Evolutionary conservation across 2,329 filamentous ascomycete species (phyloP).

Genomic region (Arachnomyces sp.): DNA sequence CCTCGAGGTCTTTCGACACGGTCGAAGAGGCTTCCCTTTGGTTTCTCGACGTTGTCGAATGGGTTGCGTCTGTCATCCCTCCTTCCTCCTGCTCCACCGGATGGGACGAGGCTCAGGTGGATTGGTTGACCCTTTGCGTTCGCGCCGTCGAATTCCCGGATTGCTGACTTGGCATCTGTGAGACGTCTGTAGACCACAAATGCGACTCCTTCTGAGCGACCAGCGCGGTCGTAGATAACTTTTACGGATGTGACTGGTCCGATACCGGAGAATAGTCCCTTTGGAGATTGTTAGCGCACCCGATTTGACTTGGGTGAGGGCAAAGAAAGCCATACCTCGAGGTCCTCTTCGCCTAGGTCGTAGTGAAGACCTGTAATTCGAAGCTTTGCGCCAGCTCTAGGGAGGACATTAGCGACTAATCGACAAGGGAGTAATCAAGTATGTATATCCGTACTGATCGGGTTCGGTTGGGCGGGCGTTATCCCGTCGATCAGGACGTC

Average conservation of each 20-base stretch:
- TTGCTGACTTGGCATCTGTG: constrained; percentile 64
- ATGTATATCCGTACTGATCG: constrained; percentile 24
- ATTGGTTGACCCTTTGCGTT: constrained; percentile 89
- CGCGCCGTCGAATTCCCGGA: constrained; percentile 76
- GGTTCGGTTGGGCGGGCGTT: constrained; percentile 17
- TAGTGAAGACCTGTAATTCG: constrained; percentile 88
- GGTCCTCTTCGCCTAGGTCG: constrained; percentile 75
- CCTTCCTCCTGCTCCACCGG: constrained; percentile 18
- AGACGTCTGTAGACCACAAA: constrained; percentile 69
- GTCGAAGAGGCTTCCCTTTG: constrained; percentile 57
- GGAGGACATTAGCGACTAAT: background rate
- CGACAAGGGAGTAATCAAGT: background rate
- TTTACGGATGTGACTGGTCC: constrained; percentile 62
- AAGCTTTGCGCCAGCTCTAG: constrained; percentile 57
- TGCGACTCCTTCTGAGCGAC: constrained; percentile 76
- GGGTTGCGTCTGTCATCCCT: constrained; percentile 31
- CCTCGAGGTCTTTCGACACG: constrained; percentile 43
- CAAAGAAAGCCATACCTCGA: constrained; percentile 52
- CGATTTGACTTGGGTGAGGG: background rate
- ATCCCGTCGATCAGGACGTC: constrained; percentile 4
- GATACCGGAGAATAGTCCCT: constrained; percentile 76
- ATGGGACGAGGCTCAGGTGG: constrained; percentile 58
- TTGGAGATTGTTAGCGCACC: background rate
- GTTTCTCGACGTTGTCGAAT: constrained; percentile 43
- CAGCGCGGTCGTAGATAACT: constrained; percentile 76